Percentiles rank a stretch among this genome's conserved stretches.
These are phyloP conservation scores for Pelargonium nanum DNA, from an alignment of 345 rosid genomes.

Conservation along the genomic window DNA sequence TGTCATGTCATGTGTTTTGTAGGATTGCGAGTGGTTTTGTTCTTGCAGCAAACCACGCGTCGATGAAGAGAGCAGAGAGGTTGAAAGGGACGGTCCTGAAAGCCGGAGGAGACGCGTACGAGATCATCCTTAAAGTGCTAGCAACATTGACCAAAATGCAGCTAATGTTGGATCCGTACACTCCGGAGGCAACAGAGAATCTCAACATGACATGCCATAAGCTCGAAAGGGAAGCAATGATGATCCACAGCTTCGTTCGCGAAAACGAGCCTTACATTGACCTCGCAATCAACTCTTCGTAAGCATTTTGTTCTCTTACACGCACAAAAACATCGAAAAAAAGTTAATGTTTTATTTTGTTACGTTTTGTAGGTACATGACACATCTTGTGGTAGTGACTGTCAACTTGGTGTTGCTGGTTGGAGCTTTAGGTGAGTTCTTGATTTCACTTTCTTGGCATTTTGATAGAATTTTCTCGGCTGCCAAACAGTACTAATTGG, in stretches of 20 bases:
- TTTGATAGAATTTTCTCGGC: neutral
- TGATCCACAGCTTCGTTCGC: conserved; percentile 29
- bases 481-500: conserved; percentile 7
- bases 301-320: conserved; percentile 12
- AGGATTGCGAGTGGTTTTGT: conserved; percentile 37
- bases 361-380: conserved; percentile 24
- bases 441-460: neutral
- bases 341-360: too few species aligned
- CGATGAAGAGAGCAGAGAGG: conserved; percentile 26
- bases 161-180: conserved; percentile 37
- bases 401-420: conserved; percentile 38
- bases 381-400: conserved; percentile 32
- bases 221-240: conserved; percentile 30
- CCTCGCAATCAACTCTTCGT: conserved; percentile 39
- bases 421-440: conserved; percentile 39
- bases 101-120: conserved; percentile 29
- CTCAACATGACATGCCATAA: conserved; percentile 32
- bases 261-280: conserved; percentile 30
- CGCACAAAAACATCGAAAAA: too few species aligned
- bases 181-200: conserved; percentile 19
- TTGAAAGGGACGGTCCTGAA: conserved; percentile 31
- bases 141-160: conserved; percentile 30
- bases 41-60: conserved; percentile 31
- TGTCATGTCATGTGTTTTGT: neutral
- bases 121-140: conserved; percentile 23